Conservation (phyloP, 257 asterid genomes). For the Nicotiana obtusifolia region DNA sequence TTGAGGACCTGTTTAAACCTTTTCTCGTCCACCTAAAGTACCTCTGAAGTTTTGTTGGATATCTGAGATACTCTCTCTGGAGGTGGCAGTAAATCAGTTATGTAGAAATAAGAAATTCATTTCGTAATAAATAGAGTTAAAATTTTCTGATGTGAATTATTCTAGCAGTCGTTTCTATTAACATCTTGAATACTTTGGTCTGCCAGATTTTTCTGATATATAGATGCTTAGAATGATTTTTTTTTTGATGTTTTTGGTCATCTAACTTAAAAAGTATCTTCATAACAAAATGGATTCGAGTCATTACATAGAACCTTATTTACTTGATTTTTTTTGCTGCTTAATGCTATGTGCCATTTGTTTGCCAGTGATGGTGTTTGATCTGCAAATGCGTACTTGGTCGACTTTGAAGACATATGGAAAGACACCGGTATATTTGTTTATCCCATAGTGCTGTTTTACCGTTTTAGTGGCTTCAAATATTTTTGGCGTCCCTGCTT, state of each 20-base stretch:
- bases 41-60: too few relatives aligned
- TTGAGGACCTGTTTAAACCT: too few relatives aligned
- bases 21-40: too few relatives aligned
- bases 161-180: too few relatives aligned
- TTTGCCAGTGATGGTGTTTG: constrained; percentile 82
- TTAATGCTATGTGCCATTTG: constrained; percentile 18
- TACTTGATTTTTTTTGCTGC: constrained; percentile 11
- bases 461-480: neutral
- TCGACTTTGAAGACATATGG: constrained; percentile 90
- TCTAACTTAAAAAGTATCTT: neutral
- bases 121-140: too few relatives aligned
- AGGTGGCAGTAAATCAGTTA: too few relatives aligned
- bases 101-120: too few relatives aligned
- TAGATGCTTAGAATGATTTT: too few relatives aligned
- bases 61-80: too few relatives aligned
- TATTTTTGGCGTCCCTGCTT: neutral
- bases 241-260: neutral
- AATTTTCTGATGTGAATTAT: too few relatives aligned
- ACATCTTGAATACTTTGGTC: too few relatives aligned
- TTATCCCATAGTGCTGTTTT: constrained; percentile 8
- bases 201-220: neutral
- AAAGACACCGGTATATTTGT: constrained; percentile 74
- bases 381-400: constrained; percentile 79
- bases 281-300: neutral
- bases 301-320: neutral